These are phyloP conservation scores for Helichrysum umbraculigerum DNA, from an alignment of 129 eudicot genomes.

Conservation along the genomic window DNA sequence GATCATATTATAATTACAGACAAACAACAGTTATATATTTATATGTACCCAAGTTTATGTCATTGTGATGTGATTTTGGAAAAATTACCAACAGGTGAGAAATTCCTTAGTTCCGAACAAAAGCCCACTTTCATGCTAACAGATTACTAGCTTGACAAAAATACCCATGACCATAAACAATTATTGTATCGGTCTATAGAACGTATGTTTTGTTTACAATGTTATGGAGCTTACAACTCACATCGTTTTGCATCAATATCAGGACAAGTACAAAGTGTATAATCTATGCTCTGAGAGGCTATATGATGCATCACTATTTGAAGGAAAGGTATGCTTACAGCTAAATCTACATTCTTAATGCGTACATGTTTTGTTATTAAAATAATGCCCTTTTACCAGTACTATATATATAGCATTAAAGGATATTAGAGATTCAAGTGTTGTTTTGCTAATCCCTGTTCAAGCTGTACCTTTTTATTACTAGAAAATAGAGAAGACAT, in stretches of 20 bases:
- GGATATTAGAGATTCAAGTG: not conserved
- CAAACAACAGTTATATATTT: not conserved
- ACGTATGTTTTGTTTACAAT: not conserved
- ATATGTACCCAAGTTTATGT: not conserved
- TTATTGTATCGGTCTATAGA: not conserved
- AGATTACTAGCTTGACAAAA: not conserved
- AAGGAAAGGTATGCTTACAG: constrained; percentile 75
- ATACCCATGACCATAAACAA: not conserved
- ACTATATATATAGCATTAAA: not conserved
- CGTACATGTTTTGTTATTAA: not conserved
- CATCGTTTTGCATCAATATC: constrained; percentile 24
- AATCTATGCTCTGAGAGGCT: constrained; percentile 97
- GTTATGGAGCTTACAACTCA: not conserved
- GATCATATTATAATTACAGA: constrained; percentile 4
- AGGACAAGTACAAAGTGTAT: constrained; percentile 97
- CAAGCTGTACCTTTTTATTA: not conserved
- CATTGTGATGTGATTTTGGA: not conserved
- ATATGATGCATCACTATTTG: constrained; percentile 95
- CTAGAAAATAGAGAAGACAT: not conserved
- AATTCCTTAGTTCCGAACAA: not conserved
- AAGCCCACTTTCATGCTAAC: not conserved
- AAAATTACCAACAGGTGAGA: not conserved
- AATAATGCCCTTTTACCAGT: not conserved
- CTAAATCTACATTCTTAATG: constrained; percentile 5
- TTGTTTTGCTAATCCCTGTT: not conserved